phyloP scores from a whole-genome alignment of 2,329 filamentous ascomycete species.

The Colletotrichum sp. region DNA sequence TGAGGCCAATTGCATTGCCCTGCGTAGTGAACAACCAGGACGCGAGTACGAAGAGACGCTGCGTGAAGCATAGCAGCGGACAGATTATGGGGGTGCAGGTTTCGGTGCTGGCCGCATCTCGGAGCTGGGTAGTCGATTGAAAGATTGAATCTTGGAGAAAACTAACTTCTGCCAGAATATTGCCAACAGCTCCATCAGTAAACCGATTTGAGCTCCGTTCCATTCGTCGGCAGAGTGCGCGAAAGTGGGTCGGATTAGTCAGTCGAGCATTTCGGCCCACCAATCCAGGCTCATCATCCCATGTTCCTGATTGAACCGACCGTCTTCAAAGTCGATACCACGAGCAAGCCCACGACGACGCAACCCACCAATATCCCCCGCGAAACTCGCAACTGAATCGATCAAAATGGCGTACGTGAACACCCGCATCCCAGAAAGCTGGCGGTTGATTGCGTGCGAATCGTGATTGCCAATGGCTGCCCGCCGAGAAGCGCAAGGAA shows the following conservation, averaged over 20 bases:
- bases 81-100: not conserved
- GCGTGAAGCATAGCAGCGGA: constrained; percentile 13
- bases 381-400: constrained; percentile 27
- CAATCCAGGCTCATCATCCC: constrained; percentile 15
- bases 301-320: constrained; percentile 23
- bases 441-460: not conserved
- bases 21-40: not conserved
- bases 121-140: not conserved
- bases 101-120: constrained; percentile 1
- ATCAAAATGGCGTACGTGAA: constrained; percentile 46
- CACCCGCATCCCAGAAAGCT: not conserved
- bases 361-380: constrained; percentile 25
- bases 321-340: constrained; percentile 30
- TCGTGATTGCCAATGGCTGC: constrained; percentile 25
- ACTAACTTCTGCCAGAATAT: not conserved
- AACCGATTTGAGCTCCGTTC: constrained; percentile 3
- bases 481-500: not conserved
- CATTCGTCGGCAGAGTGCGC: not conserved
- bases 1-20: constrained; percentile 24
- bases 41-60: not conserved
- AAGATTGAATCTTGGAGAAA: not conserved
- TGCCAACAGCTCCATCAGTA: not conserved
- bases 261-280: not conserved
- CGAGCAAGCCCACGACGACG: constrained; percentile 14
- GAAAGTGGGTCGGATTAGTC: constrained; percentile 12